phyloP scores from a whole-genome alignment of 2,329 filamentous ascomycete species.

The Cordyceps fumosorosea region DNA sequence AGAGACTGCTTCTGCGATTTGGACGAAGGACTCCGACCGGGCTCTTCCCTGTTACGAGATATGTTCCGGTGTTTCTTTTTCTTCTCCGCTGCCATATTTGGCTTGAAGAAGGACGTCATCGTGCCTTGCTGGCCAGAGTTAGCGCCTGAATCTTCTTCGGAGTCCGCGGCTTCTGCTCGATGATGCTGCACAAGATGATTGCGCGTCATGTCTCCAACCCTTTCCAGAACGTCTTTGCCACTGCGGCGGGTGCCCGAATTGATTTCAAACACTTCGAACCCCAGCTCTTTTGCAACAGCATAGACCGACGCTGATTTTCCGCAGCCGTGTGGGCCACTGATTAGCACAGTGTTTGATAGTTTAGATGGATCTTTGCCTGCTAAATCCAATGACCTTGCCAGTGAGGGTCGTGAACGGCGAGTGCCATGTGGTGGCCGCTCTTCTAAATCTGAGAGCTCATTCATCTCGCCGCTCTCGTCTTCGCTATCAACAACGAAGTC shows the following conservation, averaged over 20 bases:
- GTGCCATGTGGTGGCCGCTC: constrained; percentile 22
- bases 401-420: constrained; percentile 39
- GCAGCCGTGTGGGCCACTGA: constrained; percentile 83
- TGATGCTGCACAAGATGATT: constrained; percentile 75
- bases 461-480: constrained; percentile 64
- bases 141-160: constrained; percentile 40
- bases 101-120: constrained; percentile 75
- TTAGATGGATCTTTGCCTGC: constrained; percentile 35
- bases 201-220: constrained; percentile 91
- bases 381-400: constrained; percentile 40
- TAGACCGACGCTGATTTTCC: constrained; percentile 92
- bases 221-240: constrained; percentile 85
- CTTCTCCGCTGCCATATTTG: constrained; percentile 31
- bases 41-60: constrained; percentile 20
- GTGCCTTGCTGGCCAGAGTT: constrained; percentile 68
- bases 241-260: constrained; percentile 76
- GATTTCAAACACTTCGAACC: constrained; percentile 92
- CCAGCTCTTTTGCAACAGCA: constrained; percentile 85
- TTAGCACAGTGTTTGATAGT: constrained; percentile 69
- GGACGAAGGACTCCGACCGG: constrained; percentile 25
- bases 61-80: constrained; percentile 19
- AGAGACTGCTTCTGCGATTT: constrained; percentile 82
- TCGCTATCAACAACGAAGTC: constrained; percentile 75
- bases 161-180: constrained; percentile 28
- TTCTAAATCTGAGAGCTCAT: constrained; percentile 53